phyloP scores from a whole-genome alignment of 2,329 filamentous ascomycete species.

The Chaetomiaceae sp. region DNA sequence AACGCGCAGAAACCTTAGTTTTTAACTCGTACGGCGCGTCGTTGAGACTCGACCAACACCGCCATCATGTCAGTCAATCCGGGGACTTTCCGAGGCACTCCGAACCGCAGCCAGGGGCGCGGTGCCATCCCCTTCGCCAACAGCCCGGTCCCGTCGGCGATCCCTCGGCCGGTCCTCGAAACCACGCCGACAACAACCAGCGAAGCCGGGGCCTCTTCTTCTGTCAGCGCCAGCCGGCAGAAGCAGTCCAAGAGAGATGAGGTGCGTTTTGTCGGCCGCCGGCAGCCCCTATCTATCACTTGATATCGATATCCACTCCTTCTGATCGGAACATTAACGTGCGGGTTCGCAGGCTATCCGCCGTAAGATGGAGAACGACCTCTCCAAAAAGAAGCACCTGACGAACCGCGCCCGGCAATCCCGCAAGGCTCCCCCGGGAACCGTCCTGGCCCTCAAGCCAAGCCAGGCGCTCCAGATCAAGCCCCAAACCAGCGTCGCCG shows the following conservation, averaged over 20 bases:
- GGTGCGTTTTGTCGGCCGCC: constrained; percentile 49
- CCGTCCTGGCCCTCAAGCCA: constrained; percentile 90
- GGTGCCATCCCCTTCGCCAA: constrained; percentile 57
- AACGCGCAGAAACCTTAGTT: neutral
- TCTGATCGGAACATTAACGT: constrained; percentile 30
- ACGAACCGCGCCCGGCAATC: constrained; percentile 74
- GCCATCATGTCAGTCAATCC: constrained; percentile 49
- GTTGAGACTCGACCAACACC: neutral
- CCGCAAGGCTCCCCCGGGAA: constrained; percentile 92
- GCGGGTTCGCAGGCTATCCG: constrained; percentile 68
- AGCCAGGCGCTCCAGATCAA: constrained; percentile 97
- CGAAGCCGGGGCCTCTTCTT: constrained; percentile 62
- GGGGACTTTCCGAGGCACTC: constrained; percentile 63
- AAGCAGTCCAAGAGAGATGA: constrained; percentile 98
- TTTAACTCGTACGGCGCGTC: neutral
- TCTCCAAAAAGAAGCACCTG: constrained; percentile 93
- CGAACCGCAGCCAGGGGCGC: constrained; percentile 55
- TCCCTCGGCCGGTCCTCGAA: constrained; percentile 69
- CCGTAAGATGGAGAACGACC: constrained; percentile 91
- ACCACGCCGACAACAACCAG: constrained; percentile 45
- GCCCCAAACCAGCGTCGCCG: constrained; percentile 85
- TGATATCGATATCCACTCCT: too few species aligned
- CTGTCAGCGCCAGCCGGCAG: constrained; percentile 87
- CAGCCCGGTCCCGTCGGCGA: constrained; percentile 58
- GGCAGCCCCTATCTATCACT: neutral